Conservation (phyloP, 2,329 filamentous ascomycete genomes). For the Blastomyces silverae region DNA sequence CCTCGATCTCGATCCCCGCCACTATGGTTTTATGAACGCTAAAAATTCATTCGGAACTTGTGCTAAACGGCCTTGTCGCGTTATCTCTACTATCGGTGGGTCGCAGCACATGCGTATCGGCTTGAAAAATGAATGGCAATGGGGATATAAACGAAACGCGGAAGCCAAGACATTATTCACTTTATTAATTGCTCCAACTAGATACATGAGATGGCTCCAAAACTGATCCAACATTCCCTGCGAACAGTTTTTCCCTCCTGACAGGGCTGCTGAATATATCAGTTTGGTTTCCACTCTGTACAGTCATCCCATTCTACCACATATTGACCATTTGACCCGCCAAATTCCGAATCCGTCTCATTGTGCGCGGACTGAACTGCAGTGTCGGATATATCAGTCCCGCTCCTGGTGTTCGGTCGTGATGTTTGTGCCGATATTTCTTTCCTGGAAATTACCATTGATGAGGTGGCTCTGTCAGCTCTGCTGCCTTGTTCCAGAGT, state of each 20-base stretch:
- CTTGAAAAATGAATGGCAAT: neutral
- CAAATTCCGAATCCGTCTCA: constrained; percentile 33
- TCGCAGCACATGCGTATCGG: neutral
- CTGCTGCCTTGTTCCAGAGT: constrained; percentile 25
- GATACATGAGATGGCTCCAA: constrained; percentile 3
- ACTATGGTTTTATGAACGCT: too few species aligned
- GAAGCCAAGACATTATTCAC: neutral
- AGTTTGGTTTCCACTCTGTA: constrained; percentile 27
- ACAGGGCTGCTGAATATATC: constrained; percentile 13
- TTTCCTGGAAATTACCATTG: constrained; percentile 39
- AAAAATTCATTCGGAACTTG: too few species aligned
- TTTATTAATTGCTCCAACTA: neutral
- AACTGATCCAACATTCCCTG: constrained; percentile 2
- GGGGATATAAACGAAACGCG: neutral
- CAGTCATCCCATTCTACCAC: constrained; percentile 30
- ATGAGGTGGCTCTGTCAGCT: constrained; percentile 30
- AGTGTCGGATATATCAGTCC: constrained; percentile 32
- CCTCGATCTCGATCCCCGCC: neutral
- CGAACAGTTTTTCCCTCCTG: neutral
- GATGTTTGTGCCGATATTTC: constrained; percentile 31
- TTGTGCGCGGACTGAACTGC: constrained; percentile 35
- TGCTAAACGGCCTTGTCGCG: too few species aligned
- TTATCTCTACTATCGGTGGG: neutral
- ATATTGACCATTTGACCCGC: constrained; percentile 28
- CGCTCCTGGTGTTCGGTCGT: constrained; percentile 17